Percentiles rank a stretch among this genome's conserved stretches.
Evolutionary conservation across 2,329 filamentous ascomycete species (phyloP).

Genomic region (Xylariaceae sp.): DNA sequence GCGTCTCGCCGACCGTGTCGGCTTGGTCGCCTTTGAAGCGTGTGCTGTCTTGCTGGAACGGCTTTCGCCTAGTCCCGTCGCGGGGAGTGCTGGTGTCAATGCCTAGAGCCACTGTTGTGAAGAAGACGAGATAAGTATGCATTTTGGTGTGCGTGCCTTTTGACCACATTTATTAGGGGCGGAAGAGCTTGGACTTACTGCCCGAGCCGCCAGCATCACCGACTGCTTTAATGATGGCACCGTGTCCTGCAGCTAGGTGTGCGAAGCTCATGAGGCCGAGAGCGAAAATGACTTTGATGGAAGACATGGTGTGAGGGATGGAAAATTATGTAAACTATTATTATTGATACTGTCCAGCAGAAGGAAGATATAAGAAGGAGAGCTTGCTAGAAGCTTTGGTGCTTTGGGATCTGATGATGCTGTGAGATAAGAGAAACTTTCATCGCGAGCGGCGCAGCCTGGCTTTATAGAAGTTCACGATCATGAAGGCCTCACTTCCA

Average conservation of each 20-base stretch:
- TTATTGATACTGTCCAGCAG: slow-evolving; percentile 39
- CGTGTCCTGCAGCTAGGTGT: slow-evolving; percentile 65
- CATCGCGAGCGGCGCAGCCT: background rate
- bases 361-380: slow-evolving; percentile 6
- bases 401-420: background rate
- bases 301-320: slow-evolving; percentile 35
- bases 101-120: slow-evolving; percentile 49
- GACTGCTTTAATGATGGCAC: slow-evolving; percentile 63
- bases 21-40: slow-evolving; percentile 63
- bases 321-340: slow-evolving; percentile 2
- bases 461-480: slow-evolving; percentile 19
- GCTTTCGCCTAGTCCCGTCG: slow-evolving; percentile 64
- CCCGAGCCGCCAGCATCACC: slow-evolving; percentile 65
- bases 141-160: no score
- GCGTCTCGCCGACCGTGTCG: slow-evolving; percentile 63
- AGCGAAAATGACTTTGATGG: slow-evolving; percentile 39
- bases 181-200: slow-evolving; percentile 39
- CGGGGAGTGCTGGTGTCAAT: slow-evolving; percentile 64
- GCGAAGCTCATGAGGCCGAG: slow-evolving; percentile 60
- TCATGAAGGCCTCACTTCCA: background rate
- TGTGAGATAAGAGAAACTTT: background rate
- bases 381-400: slow-evolving; percentile 20
- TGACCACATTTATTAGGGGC: background rate
- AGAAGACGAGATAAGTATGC: background rate
- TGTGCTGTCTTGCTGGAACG: slow-evolving; percentile 70